A percentile compares a stretch with the other conserved stretches of the same genome.
These are phyloP conservation scores for Coniferiporia weirii DNA, from an alignment of 1,284 basidiomycete genomes.

Conservation along the genomic window DNA sequence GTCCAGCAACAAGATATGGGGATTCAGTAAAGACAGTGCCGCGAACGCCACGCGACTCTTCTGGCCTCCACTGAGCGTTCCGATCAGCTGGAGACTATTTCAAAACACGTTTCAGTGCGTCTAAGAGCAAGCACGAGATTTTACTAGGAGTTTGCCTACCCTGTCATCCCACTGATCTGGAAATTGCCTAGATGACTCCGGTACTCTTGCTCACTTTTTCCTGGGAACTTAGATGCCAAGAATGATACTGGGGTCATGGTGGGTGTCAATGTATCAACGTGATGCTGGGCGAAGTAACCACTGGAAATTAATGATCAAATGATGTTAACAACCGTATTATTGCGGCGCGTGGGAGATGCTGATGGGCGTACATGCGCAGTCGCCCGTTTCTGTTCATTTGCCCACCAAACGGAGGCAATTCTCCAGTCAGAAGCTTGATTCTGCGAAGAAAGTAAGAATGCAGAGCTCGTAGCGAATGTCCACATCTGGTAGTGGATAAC, in stretches of 20 bases:
- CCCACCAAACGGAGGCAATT: conserved; percentile 75
- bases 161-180: conserved; percentile 96
- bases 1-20: conserved; percentile 86
- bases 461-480: not conserved
- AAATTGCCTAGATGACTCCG: conserved; percentile 94
- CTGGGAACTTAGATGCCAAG: conserved; percentile 87
- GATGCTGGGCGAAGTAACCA: conserved; percentile 96
- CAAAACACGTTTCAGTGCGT: not conserved
- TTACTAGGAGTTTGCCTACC: conserved; percentile 36
- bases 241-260: conserved; percentile 89
- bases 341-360: conserved; percentile 23
- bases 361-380: conserved; percentile 61
- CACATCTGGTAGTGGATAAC: not conserved
- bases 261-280: conserved; percentile 89
- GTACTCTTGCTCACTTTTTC: conserved; percentile 96
- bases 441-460: not conserved
- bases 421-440: conserved; percentile 94
- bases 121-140: conserved; percentile 1
- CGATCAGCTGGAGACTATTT: conserved; percentile 67
- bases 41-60: conserved; percentile 97
- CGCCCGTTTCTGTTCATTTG: conserved; percentile 89
- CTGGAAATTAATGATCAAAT: conserved; percentile 29
- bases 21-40: conserved; percentile 81
- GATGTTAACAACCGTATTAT: no score
- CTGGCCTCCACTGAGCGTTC: conserved; percentile 91